phyloP scores from a whole-genome alignment of 2,329 filamentous ascomycete genomes.

The Aspergillus melleus region DNA sequence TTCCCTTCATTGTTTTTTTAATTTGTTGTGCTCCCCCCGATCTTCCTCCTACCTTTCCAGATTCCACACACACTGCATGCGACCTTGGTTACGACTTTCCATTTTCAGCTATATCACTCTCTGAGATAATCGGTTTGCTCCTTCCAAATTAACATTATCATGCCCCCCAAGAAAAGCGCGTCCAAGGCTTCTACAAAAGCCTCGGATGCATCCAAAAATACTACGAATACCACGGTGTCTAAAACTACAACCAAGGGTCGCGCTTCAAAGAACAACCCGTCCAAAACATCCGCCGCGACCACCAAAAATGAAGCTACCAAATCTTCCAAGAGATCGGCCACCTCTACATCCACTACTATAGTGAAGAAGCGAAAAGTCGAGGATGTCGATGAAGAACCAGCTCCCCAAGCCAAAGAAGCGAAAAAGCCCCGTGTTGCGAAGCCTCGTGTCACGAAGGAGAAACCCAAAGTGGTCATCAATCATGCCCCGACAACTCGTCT shows the following conservation, averaged over 20 bases:
- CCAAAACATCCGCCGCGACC: constrained; percentile 20
- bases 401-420: constrained; percentile 32
- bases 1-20: too few relatives aligned
- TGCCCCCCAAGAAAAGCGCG: constrained; percentile 33
- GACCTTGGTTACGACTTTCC: neutral
- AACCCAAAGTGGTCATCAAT: constrained; percentile 58
- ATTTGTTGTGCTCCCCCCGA: neutral
- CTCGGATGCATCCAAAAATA: constrained; percentile 15
- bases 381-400: constrained; percentile 26
- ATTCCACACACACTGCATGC: too few relatives aligned
- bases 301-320: constrained; percentile 19
- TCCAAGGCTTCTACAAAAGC: constrained; percentile 22
- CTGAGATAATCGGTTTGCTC: neutral
- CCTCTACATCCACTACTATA: constrained; percentile 15
- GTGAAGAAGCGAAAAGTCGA: constrained; percentile 39
- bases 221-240: constrained; percentile 18
- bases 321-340: constrained; percentile 17
- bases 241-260: constrained; percentile 23
- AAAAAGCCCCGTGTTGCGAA: constrained; percentile 20
- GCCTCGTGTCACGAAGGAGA: constrained; percentile 31
- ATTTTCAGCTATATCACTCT: constrained; percentile 4
- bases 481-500: constrained; percentile 56
- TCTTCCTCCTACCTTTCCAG: neutral
- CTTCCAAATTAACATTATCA: constrained; percentile 11
- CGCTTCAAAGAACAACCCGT: constrained; percentile 23